Base-by-base conservation (phyloP, 495 filamentous ascomycete species). In the Darksidea phi region DNA sequence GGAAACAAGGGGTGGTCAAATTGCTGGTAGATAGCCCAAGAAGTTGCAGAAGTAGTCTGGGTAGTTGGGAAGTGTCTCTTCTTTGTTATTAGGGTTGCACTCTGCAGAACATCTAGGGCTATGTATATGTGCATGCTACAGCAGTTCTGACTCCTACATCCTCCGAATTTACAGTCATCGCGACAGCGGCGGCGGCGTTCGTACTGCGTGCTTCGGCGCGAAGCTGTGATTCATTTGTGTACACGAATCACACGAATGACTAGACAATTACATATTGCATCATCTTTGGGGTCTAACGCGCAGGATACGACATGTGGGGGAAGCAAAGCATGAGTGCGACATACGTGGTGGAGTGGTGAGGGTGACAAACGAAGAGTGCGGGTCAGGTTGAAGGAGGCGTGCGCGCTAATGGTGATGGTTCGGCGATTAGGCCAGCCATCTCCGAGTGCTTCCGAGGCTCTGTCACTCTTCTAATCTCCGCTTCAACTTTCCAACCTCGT, bases 1-100 rank as follows among this genome's bases (percentile, higher is more conserved):
- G 76, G 74, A 13, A 77, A 74, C 6, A 79, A 50, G 42, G 70
- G 34, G 23, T 54, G 54, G 54, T 79, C 69, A 18, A 78, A 68
- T 43, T 55, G 54, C 38, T 63, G 49, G 6, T 50, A 18, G 12
- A 67, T 26, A 5, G 59, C 45, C 54, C 59, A 59, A 23, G 38
- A 26, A 20, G 41, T 55, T 23, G 65, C 48, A 7, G 15, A 6
- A 3, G 41, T 6, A 17, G 20, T 43, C 11, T 41, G 47, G 37
- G 48, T 54, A 25, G 61, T 11, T 1, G 43, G 28, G 17, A 55
- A 43, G 11, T 55, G 48, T 38, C 38, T 20, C 36, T n/a, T 43
- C 17, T 60, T 63, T 17, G n/a, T 17, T 21, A n/a, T n/a, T n/a
- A n/a, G n/a, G n/a, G n/a, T n/a, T n/a, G n/a, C n/a, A n/a, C n/a